These are phyloP conservation scores for Cladosporium sp. DNA, from an alignment of 2,329 filamentous ascomycete genomes.

Conservation along the genomic window DNA sequence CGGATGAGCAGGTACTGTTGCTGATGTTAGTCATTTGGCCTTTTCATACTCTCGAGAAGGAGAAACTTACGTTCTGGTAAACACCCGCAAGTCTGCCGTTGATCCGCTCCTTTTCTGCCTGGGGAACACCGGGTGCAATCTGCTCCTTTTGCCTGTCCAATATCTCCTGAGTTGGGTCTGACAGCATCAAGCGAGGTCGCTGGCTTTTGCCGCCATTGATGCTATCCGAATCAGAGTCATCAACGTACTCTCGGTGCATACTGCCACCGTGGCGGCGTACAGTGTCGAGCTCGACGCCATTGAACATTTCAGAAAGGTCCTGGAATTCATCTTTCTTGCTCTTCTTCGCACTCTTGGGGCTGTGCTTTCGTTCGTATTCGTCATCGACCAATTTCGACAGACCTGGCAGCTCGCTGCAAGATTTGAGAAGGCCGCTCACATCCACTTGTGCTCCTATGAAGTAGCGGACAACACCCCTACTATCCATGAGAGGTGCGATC, in stretches of 20 bases:
- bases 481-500: constrained; percentile 70
- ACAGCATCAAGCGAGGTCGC: constrained; percentile 50
- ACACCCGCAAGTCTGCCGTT: constrained; percentile 52
- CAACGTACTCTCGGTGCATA: constrained; percentile 58
- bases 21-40: constrained; percentile 10
- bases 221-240: constrained; percentile 49
- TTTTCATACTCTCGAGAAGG: neutral
- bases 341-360: constrained; percentile 32
- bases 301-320: constrained; percentile 69
- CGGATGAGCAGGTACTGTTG: constrained; percentile 50
- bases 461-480: constrained; percentile 65
- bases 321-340: constrained; percentile 62
- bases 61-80: constrained; percentile 56
- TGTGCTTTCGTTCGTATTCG: constrained; percentile 34
- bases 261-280: constrained; percentile 64
- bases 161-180: constrained; percentile 45
- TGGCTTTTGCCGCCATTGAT: constrained; percentile 23
- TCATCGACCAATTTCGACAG: constrained; percentile 44
- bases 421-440: constrained; percentile 66
- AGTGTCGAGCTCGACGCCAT: constrained; percentile 64
- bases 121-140: constrained; percentile 22
- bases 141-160: constrained; percentile 26
- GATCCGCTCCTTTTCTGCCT: constrained; percentile 27
- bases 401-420: constrained; percentile 65
- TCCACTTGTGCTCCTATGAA: constrained; percentile 74